These are phyloP conservation scores for Penicillium egyptiacum DNA, from an alignment of 495 filamentous ascomycete species.

Conservation along the genomic window DNA sequence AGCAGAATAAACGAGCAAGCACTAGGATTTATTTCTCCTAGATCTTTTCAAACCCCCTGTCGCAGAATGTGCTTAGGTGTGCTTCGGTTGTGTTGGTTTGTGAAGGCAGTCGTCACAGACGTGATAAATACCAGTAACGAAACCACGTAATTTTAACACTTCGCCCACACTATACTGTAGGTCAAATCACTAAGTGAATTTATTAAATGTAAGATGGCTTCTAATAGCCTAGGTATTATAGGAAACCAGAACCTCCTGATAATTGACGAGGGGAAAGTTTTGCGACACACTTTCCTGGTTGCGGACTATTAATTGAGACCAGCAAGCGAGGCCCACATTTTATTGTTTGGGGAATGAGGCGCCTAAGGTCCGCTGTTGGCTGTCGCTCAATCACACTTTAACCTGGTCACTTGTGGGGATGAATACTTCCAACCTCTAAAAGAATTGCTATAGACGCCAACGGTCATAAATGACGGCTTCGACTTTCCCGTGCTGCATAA, in stretches of 20 bases:
- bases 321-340: slow-evolving; percentile 6
- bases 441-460: not conserved
- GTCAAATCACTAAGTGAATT: not conserved
- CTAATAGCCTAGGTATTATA: not conserved
- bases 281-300: not conserved
- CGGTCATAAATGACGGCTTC: not conserved
- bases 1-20: not conserved
- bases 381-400: not conserved
- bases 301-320: not conserved
- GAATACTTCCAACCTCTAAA: not conserved
- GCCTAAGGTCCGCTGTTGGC: not conserved
- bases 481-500: not conserved
- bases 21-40: not conserved
- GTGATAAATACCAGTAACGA: not conserved
- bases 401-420: not conserved
- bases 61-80: not conserved
- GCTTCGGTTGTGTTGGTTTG: not conserved
- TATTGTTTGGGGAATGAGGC: not conserved
- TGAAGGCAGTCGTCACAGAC: not conserved
- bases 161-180: not conserved
- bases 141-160: not conserved
- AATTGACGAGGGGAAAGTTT: not conserved
- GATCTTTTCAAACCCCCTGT: not conserved
- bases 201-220: not conserved
- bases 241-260: not conserved